Evolutionary conservation across 2,329 filamentous ascomycete species (phyloP).

Genomic region (Rhinocladiella mackenziei): DNA sequence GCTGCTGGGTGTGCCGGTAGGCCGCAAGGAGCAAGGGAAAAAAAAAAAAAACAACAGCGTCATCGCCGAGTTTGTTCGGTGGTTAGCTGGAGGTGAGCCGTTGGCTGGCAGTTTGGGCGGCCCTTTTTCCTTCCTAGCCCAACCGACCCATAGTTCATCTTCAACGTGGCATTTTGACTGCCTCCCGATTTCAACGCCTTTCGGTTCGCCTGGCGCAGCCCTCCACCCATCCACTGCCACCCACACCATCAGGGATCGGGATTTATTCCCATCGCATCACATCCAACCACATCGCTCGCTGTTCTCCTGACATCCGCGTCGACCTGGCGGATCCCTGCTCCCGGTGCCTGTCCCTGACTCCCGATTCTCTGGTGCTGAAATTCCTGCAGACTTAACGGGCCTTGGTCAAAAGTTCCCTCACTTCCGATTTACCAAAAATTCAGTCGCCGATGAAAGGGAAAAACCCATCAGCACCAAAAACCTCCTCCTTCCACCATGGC

Average conservation of each 20-base stretch:
- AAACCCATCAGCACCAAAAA: background rate
- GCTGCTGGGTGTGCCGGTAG: no score
- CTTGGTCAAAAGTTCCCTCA: background rate
- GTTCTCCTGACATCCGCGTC: background rate
- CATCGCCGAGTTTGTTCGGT: no score
- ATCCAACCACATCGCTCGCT: constrained; percentile 13
- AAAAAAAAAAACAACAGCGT: no score
- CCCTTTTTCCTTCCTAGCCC: no score
- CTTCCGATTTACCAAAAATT: no score
- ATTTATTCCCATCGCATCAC: background rate
- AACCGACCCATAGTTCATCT: no score
- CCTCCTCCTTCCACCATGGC: constrained; percentile 36
- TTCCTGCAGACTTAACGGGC: background rate
- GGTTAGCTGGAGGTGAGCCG: no score
- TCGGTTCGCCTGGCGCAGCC: background rate
- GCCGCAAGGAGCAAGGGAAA: no score
- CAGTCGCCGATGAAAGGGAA: no score
- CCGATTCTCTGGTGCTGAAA: constrained; percentile 1
- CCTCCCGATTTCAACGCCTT: no score
- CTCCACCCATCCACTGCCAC: background rate
- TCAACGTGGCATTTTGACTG: no score
- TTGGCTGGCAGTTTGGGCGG: no score
- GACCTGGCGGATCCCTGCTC: constrained; percentile 1
- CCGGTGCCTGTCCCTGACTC: constrained; percentile 19
- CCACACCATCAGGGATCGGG: constrained; percentile 3